Evolutionary conservation across 1,284 basidiomycete species (phyloP), one percentile per base, ranked within the genome.

Genomic region (Moesziomyces sp.): DNA sequence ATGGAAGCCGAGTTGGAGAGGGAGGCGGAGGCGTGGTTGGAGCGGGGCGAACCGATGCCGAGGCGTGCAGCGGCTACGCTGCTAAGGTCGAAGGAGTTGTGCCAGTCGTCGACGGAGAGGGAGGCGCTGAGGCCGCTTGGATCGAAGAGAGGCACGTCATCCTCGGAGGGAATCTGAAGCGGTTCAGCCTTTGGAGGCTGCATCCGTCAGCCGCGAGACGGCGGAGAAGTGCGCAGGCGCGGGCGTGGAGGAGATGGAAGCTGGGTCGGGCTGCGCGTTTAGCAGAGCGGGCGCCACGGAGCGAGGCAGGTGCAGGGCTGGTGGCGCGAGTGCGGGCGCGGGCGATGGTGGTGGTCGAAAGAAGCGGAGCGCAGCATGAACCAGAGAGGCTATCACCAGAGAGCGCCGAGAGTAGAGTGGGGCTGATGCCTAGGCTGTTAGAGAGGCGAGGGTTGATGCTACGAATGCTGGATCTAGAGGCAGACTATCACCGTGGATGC

Each of bases 61-160:
- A 74, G 59, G 19, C 72, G 72, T 7, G 59, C 62, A 9, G 72
- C 72, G 33, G 72, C 72, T 66, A 70, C 63, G 55, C 72, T 70
- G 45, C 16, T 44, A 59, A 62, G 67, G 30, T 74, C 72, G 49
- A 74, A 70, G 30, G 66, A 70, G 51, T 57, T 58, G 42, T 69
- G 66, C 72, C 72, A 74, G 59, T 74, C 72, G 28, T 74, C 72
- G 16, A 50, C 62, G 8, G 72, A 74, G 53, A 74, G 66, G 16
- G 72, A 74, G 30, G 67, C 72, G 53, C 72, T 70, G 45, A 74
- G 72, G 35, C 72, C 72, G 48, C 66, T 74, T 7, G 72, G 72
- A 50, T 74, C 72, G 48, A 74, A 74, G 42, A 74, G 46, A 16
- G 72, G 72, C 56, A 70, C 66, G 33, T 70, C 62, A 59, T 74